Base-by-base conservation (phyloP, 805 yeast genomes). In the Myxozyma monticola region DNA sequence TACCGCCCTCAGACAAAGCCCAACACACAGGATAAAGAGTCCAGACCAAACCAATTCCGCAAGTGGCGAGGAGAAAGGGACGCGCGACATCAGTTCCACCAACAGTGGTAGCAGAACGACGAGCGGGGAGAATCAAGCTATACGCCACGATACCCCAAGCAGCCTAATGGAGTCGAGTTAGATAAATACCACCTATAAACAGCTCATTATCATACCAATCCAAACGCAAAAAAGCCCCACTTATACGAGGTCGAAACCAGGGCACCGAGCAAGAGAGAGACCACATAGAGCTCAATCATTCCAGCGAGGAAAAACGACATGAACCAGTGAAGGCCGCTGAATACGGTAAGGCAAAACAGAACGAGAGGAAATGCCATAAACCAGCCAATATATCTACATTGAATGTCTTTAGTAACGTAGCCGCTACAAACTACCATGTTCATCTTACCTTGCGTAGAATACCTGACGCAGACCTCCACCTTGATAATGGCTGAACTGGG, bases 211-310 rank as follows among this genome's bases (percentile, higher is more conserved):
- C n/a, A n/a, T n/a, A n/a, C 66, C 34, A 71, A 71, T 26, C 78
- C 80, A 64, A 82, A 78, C 4, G 78, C 74, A 67, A 77, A 82
- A 70, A 78, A 81, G 63, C 87, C 88, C 85, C 85, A 82, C 65
- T 79, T 82, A 67, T 82, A 82, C 37, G 78, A 67, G 7, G 84
- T 73, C 29, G 64, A 56, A 51, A 82, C 77, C 56, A 82, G 68
- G 18, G 77, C 53, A 60, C 85, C 86, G 62, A 82, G 74, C 65
- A 82, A 72, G 36, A 78, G 69, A 37, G 79, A 75, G 45, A 82
- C 70, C 33, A 80, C 78, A 63, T 71, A 78, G 15, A 77, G 71
- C 59, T 71, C 79, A 29, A 71, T 69, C 15, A 71, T 60, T 29
- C 72, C 46, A 26, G 65, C 53, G 35, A 74, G 61, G 43, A 73